Evolutionary conservation across 1,284 basidiomycete species (phyloP), one percentile per base, ranked within the genome.

Genomic region (Takashimella tepidaria): DNA sequence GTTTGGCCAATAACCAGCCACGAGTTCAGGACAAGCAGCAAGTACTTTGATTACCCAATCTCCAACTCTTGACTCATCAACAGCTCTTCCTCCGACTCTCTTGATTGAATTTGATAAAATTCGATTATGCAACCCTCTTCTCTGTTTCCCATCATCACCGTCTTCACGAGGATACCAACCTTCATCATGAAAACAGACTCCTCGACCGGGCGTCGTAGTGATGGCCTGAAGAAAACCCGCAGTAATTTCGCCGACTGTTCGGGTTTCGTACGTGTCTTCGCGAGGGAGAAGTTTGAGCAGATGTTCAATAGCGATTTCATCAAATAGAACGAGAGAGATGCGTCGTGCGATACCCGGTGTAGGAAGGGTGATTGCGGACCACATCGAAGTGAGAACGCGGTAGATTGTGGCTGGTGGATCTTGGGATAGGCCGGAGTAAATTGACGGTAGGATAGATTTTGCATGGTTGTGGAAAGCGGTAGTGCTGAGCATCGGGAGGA

Each of bases 191-290:
- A 95, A 97, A 69, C 92, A 96, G 21, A 97, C 79, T 0, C 92
- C 93, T 19, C 80, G 78, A 0, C 90, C 90, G 0, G 89, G 88
- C 23, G 83, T 83, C 0, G 89, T 87, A 62, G 87, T 89, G n/a
- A 92, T 83, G 8, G 87, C 88, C 43, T 95, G 81, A 4, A 97
- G 76, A 69, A 96, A 96, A 64, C 92, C 89, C 59, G 91, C 88
- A 0, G 83, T 85, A 5, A 96, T 79, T 57, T 95, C 87, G 0
- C 89, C 89, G 0, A 89, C 55, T 3, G 83, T 20, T 83, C 74
- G 54, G 46, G 69, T 63, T 79, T 78, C 58, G 63, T 89, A 87
- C 50, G 75, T 79, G 40, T 84, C 84, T 61, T 89, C 87, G 12
- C 79, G 83, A 62, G 84, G 85, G 80, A 89, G 88, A 63, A 88